Evolutionary conservation across 2,329 filamentous ascomycete species (phyloP).

Genomic region (Alternaria consortialis): DNA sequence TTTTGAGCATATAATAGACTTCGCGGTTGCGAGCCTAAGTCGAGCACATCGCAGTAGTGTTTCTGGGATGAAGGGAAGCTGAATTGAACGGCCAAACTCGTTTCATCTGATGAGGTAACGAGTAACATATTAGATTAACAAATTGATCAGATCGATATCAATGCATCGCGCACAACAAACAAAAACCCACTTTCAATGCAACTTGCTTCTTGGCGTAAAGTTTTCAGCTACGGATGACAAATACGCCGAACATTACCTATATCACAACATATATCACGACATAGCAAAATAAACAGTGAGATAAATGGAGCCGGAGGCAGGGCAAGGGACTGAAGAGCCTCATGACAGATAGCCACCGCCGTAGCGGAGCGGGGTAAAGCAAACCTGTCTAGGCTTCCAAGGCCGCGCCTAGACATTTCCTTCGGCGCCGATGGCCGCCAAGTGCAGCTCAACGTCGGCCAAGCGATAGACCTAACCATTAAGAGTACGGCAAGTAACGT

Average conservation of each 20-base stretch:
- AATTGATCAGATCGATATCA: constrained; percentile 7
- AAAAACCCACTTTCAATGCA: neutral
- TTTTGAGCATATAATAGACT: constrained; percentile 8
- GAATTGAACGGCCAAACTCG: neutral
- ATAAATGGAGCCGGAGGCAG: neutral
- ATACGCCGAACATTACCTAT: neutral
- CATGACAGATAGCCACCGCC: neutral
- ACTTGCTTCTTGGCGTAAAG: neutral
- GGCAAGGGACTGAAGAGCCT: neutral
- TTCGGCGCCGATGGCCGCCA: constrained; percentile 20
- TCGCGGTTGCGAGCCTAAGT: constrained; percentile 4
- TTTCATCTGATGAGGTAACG: neutral
- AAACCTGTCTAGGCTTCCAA: constrained; percentile 7
- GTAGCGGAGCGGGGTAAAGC: constrained; percentile 16
- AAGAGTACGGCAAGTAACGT: neutral
- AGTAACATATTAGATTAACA: constrained; percentile 7
- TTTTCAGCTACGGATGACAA: neutral
- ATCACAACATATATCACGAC: neutral
- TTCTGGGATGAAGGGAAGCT: neutral
- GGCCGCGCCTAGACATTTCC: constrained; percentile 16
- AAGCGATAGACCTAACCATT: constrained; percentile 20
- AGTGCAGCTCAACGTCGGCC: constrained; percentile 27
- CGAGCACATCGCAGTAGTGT: neutral
- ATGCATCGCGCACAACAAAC: neutral
- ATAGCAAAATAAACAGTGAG: neutral